phyloP scores from a whole-genome alignment of 2,329 filamentous ascomycete species.

The Venturia asperata region DNA sequence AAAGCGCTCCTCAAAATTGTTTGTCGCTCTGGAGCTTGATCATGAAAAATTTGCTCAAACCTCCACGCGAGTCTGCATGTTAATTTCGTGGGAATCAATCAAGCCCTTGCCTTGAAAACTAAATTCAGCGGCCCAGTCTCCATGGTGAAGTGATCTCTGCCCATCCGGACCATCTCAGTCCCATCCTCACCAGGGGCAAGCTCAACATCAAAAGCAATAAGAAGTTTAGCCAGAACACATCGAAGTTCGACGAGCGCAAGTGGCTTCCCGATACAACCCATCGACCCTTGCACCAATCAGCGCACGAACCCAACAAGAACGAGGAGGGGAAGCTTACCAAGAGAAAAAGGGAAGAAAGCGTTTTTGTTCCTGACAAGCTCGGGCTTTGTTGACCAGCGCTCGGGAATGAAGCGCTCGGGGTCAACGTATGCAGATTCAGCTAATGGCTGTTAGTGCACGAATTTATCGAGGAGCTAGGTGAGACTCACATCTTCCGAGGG shows the following conservation, averaged over 20 bases:
- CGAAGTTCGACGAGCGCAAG: constrained; percentile 13
- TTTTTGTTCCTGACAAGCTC: constrained; percentile 17
- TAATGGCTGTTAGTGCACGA: constrained; percentile 6
- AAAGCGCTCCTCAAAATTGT: too few species aligned
- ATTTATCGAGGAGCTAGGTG: background rate
- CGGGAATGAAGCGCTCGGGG: constrained; percentile 15
- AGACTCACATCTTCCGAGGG: constrained; percentile 17
- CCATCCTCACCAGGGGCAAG: constrained; percentile 19
- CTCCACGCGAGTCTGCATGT: too few species aligned
- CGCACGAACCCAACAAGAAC: background rate
- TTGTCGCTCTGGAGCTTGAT: too few species aligned
- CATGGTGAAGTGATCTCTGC: constrained; percentile 15
- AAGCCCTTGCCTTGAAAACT: constrained; percentile 13
- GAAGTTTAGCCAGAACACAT: constrained; percentile 13
- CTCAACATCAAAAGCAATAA: constrained; percentile 10
- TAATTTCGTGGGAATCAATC: background rate
- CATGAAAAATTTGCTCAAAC: background rate
- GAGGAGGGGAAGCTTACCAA: background rate
- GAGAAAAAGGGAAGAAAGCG: constrained; percentile 14
- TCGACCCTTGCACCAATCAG: background rate
- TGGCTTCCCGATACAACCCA: constrained; percentile 14
- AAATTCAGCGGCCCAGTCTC: constrained; percentile 9
- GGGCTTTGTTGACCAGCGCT: constrained; percentile 15
- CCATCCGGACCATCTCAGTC: constrained; percentile 24
- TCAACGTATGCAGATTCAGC: constrained; percentile 17